Conservation (phyloP, 768 basidiomycete genomes). For the Mycena filopes region DNA sequence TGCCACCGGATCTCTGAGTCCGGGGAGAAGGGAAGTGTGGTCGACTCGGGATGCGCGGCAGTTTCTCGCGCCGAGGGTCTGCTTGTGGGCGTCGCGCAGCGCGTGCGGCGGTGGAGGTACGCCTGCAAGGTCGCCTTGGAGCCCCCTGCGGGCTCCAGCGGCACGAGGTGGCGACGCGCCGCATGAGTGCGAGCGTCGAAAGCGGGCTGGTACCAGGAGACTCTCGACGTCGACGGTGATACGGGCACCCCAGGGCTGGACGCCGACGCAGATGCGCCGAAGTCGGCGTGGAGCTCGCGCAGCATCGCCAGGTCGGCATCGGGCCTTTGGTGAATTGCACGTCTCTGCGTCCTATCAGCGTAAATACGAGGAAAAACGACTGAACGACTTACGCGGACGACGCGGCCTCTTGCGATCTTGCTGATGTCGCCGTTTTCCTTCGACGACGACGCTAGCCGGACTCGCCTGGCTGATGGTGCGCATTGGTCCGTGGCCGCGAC, state of each 20-base stretch:
- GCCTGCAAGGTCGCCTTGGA: slow-evolving; percentile 92
- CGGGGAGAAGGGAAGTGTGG: no score
- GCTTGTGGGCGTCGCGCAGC: slow-evolving; percentile 69
- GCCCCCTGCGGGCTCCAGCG: no score
- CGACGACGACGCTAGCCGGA: no score
- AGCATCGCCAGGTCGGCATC: slow-evolving; percentile 69
- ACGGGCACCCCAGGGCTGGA: slow-evolving; percentile 68
- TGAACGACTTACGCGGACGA: no score
- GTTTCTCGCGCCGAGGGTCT: slow-evolving; percentile 86
- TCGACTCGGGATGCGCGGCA: slow-evolving; percentile 57
- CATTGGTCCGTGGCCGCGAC: no score
- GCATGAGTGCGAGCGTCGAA: slow-evolving; percentile 85
- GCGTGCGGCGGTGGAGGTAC: slow-evolving; percentile 79
- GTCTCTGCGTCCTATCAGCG: no score
- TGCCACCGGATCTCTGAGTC: no score
- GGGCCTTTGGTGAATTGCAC: no score
- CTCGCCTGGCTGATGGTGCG: no score
- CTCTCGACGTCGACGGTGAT: slow-evolving; percentile 90
- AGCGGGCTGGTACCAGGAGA: slow-evolving; percentile 84
- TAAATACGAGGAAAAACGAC: no score
- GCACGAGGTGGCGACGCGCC: slow-evolving; percentile 86
- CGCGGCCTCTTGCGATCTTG: no score
- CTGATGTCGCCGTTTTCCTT: no score
- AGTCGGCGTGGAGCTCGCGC: slow-evolving; percentile 67
- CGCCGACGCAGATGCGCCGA: slow-evolving; percentile 73